phyloP scores from a whole-genome alignment of 169 alveolate species.

The Plasmodium malariae region DNA sequence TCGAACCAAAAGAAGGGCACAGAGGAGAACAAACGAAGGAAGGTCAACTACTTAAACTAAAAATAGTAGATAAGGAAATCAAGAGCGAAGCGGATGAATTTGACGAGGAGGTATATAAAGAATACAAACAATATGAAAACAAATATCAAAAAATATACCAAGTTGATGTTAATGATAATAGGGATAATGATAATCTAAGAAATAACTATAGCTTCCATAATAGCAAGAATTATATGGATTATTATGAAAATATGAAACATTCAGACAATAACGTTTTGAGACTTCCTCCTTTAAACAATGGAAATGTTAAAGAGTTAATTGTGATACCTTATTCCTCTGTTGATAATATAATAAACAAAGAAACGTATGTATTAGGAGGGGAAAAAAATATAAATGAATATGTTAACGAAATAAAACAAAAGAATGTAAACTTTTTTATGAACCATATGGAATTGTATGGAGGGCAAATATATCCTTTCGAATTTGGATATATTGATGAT shows the following conservation, averaged over 20 bases:
- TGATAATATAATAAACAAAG: conserved; percentile 40
- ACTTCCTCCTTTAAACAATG: conserved; percentile 2
- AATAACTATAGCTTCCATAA: too few species aligned
- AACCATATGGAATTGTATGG: conserved; percentile 72
- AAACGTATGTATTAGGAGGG: conserved; percentile 2
- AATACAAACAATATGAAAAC: neutral
- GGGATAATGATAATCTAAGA: neutral
- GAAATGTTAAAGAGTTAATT: conserved; percentile 56
- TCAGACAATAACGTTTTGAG: neutral
- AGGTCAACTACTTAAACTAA: too few species aligned
- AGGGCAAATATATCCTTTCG: conserved; percentile 63
- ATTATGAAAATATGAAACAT: conserved; percentile 17
- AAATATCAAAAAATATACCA: neutral
- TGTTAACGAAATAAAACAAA: conserved; percentile 60
- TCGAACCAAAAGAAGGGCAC: neutral
- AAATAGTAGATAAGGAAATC: conserved; percentile 1
- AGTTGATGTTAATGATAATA: neutral
- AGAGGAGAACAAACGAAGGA: neutral
- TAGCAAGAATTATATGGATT: conserved; percentile 27
- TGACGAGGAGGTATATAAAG: conserved; percentile 29
- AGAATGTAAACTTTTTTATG: conserved; percentile 29
- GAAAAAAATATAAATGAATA: conserved; percentile 33
- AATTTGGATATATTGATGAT: conserved; percentile 52
- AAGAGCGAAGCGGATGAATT: conserved; percentile 22
- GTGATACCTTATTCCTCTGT: conserved; percentile 51